Base-by-base conservation (phyloP, 2,329 filamentous ascomycete genomes). In the Fusarium austroafricanum region DNA sequence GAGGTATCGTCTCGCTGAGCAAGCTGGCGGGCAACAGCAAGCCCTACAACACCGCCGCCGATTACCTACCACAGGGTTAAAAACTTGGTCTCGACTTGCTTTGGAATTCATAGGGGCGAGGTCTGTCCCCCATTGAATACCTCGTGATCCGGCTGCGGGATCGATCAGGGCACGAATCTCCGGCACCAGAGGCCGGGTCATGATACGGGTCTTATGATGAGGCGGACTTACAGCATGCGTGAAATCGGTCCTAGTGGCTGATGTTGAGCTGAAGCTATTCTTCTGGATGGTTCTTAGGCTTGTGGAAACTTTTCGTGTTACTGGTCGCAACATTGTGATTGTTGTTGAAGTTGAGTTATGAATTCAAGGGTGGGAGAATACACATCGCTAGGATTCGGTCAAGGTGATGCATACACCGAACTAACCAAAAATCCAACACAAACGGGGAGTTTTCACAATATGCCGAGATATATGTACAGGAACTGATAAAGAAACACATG, bases 21-120 rank as follows among this genome's bases (percentile, higher is more conserved):
- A 23, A 97, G 85, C 66, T 90, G 85, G 6, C 91, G 87, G 7
- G 93, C 92, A 55, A 94, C 87, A 10, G 94, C 91, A 3, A 97
- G 86, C 12, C 94, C 94, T 35, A 97, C 90, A 1, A 92, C 86
- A 67, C 87, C 87, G 70, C 83, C 86, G 70, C 87, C 87, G 55
- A 89, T 83, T 33, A 89, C 82, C 82, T 87, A 37, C 21, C 20
- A 15, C 10, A 43, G n/a, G 9, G 59, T 67, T 20, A 64, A 29
- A 31, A 10, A 42, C 46, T 26, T 28, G 18, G 14, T 44, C 14
- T 31, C 15, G 3, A 18, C 2, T 18, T 10, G n/a, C 21, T 47
- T 37, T 42, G n/a, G 14, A 18, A 18, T 47, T 6, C 9, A 5
- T 37, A 11, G 44, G 58, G 51, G 31, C 31, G 39, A 39, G 33